Evolutionary conservation across 192 early-diverging fungal species (phyloP).

Genomic region (Podila clonocystis): DNA sequence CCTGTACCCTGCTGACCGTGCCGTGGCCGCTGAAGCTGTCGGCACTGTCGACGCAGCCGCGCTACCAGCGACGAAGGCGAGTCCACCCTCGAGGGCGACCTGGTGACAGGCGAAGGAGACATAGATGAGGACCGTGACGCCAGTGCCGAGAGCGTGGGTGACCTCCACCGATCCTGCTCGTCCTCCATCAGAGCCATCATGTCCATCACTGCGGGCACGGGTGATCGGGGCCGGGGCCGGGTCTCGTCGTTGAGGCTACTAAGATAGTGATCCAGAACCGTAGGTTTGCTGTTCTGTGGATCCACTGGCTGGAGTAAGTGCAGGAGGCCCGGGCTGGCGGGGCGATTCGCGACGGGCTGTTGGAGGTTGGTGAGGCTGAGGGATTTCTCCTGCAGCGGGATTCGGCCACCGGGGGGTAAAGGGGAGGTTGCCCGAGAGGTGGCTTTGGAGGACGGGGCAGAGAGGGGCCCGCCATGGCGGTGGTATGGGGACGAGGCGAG

Average conservation of each 20-base stretch:
- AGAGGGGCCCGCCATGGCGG: slow-evolving; percentile 14
- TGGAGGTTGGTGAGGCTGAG: background rate
- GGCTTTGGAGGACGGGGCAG: background rate
- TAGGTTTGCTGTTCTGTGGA: background rate
- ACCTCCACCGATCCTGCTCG: slow-evolving; percentile 46
- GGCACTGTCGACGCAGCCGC: background rate
- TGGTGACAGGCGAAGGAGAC: background rate
- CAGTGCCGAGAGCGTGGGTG: slow-evolving; percentile 28
- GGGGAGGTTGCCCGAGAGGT: slow-evolving; percentile 8
- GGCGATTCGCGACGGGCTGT: too few relatives aligned
- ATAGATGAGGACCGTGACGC: slow-evolving; percentile 6
- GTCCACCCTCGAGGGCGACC: background rate
- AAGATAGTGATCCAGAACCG: background rate
- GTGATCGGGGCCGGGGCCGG: background rate
- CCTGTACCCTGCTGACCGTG: too few relatives aligned
- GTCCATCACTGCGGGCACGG: background rate
- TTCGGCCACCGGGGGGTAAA: background rate
- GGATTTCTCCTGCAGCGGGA: slow-evolving; percentile 3
- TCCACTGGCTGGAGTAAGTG: too few relatives aligned
- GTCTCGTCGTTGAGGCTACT: background rate
- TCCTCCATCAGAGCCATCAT: background rate
- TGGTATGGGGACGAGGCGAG: too few relatives aligned
- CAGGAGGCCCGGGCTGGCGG: too few relatives aligned
- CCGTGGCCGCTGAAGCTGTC: background rate
- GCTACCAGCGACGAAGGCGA: background rate